Conservation (phyloP, 331 rosid genomes). For the Saraca asoca region DNA sequence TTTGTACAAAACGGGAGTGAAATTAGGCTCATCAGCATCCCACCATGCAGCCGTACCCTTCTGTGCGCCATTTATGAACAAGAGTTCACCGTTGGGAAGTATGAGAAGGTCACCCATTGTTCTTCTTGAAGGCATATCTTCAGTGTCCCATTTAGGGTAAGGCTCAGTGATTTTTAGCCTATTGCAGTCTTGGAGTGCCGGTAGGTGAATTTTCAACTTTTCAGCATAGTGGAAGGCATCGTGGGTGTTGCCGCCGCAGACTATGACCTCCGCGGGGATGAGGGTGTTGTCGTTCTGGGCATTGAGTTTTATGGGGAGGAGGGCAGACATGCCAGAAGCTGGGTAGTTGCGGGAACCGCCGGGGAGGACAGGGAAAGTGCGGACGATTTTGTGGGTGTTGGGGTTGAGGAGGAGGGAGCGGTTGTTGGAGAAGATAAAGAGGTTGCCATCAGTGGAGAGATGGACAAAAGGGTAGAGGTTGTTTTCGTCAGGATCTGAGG, state of each 20-base stretch:
- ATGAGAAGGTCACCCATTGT: slow-evolving; percentile 71
- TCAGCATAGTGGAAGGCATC: slow-evolving; percentile 55
- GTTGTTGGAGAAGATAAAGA: slow-evolving; percentile 75
- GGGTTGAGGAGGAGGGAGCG: slow-evolving; percentile 70
- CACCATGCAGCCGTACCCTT: slow-evolving; percentile 78
- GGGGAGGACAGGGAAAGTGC: slow-evolving; percentile 47
- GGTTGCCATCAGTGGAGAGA: slow-evolving; percentile 62
- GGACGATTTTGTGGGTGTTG: slow-evolving; percentile 39
- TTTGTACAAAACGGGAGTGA: slow-evolving; percentile 50
- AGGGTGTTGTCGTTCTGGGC: background rate
- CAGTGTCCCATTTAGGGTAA: slow-evolving; percentile 51
- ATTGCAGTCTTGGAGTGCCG: slow-evolving; percentile 61
- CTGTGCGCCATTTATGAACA: slow-evolving; percentile 75
- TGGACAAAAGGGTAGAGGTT: slow-evolving; percentile 87
- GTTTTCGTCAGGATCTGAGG: slow-evolving; percentile 85
- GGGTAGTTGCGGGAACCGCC: slow-evolving; percentile 94
- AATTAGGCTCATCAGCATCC: slow-evolving; percentile 69
- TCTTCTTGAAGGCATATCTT: slow-evolving; percentile 71
- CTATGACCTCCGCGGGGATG: slow-evolving; percentile 55
- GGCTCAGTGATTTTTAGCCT: slow-evolving; percentile 59
- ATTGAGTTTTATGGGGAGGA: slow-evolving; percentile 68
- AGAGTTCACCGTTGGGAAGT: slow-evolving; percentile 73
- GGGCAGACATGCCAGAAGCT: slow-evolving; percentile 72
- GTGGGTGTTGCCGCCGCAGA: slow-evolving; percentile 74
- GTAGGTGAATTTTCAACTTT: slow-evolving; percentile 13